Percentiles rank a stretch among this genome's conserved stretches.
Conservation (phyloP, 768 basidiomycete genomes). For the Hypholoma sublateritium region DNA sequence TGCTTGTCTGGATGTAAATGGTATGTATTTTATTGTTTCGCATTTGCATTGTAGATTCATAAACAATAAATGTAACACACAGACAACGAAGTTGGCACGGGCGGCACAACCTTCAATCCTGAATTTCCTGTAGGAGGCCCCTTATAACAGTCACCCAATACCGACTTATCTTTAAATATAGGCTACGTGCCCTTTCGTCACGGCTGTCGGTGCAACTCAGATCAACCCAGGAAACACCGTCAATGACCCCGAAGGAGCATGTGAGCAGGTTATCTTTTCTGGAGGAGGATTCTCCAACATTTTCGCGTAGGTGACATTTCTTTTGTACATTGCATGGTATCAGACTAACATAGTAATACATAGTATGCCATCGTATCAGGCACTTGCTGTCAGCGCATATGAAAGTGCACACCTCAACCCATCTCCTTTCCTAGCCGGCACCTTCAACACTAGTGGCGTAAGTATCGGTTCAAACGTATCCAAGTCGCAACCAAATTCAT, state of each 20-base stretch:
- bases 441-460: conserved; percentile 48
- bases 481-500: not conserved
- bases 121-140: conserved; percentile 21
- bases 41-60: conserved; percentile 3
- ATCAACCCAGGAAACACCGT: conserved; percentile 43
- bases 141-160: not conserved
- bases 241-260: conserved; percentile 43
- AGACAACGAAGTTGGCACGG: conserved; percentile 21
- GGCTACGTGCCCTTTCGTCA: conserved; percentile 48
- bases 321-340: not conserved
- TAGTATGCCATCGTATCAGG: conserved; percentile 47
- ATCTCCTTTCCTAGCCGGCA: conserved; percentile 34
- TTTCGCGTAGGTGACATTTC: conserved; percentile 27
- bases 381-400: conserved; percentile 37
- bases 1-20: conserved; percentile 41
- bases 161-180: conserved; percentile 8
- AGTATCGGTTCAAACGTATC: not conserved
- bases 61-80: not conserved
- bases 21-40: conserved; percentile 18
- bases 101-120: conserved; percentile 23
- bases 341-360: conserved; percentile 3
- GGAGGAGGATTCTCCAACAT: conserved; percentile 53
- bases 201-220: conserved; percentile 53
- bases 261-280: conserved; percentile 45
- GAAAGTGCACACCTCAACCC: conserved; percentile 32